Conservation (phyloP, 768 basidiomycete genomes). For the Royoungia palumana region DNA sequence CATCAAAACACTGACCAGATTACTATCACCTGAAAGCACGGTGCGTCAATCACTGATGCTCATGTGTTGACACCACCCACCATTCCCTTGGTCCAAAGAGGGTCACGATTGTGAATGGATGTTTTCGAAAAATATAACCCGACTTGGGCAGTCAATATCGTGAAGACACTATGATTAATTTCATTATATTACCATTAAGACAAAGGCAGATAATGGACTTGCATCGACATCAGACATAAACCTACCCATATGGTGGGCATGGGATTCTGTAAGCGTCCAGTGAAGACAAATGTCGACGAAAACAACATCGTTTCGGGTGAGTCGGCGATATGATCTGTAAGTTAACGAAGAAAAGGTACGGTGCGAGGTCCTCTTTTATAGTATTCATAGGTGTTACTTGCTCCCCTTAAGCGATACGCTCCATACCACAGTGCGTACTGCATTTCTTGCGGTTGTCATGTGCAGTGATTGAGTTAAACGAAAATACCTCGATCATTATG, state of each 20-base stretch:
- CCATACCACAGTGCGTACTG: neutral
- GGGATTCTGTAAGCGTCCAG: neutral
- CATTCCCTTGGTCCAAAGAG: constrained; percentile 20
- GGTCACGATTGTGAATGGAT: constrained; percentile 12
- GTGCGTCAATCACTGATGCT: neutral
- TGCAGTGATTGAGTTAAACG: neutral
- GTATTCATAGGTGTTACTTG: neutral
- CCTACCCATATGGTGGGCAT: constrained; percentile 7
- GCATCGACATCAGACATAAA: constrained; percentile 15
- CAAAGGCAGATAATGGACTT: neutral
- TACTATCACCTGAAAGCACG: constrained; percentile 12
- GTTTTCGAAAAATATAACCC: constrained; percentile 21
- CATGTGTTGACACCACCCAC: constrained; percentile 6
- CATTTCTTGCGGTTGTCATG: neutral
- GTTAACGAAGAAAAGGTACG: neutral
- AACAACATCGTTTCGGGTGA: constrained; percentile 3
- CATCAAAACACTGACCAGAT: constrained; percentile 18
- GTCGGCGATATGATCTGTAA: too few relatives aligned
- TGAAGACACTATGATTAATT: constrained; percentile 9
- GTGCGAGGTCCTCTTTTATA: constrained; percentile 7
- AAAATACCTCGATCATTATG: too few relatives aligned
- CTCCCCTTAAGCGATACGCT: neutral
- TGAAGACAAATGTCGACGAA: neutral
- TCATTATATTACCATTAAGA: neutral
- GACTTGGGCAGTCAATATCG: constrained; percentile 23